Percentiles rank a stretch among this genome's conserved stretches.
phyloP scores from a whole-genome alignment of 1,139 yeast genomes.

The Lodderomyces metapsilosis region DNA sequence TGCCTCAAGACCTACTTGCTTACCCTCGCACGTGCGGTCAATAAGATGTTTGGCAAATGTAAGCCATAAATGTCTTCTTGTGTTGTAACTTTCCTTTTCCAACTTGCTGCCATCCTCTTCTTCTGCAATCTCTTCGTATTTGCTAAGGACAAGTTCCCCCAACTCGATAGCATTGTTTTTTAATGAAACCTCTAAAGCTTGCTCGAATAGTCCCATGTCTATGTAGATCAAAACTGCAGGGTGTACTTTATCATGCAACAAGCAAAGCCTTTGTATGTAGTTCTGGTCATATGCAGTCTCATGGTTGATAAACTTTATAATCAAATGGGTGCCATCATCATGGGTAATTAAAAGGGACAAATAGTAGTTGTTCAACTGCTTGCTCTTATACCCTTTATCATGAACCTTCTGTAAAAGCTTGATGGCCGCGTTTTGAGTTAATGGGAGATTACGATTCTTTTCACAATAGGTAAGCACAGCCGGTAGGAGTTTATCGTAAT shows the following conservation, averaged over 20 bases:
- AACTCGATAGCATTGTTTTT: constrained; percentile 58
- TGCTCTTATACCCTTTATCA: constrained; percentile 46
- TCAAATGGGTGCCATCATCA: constrained; percentile 26
- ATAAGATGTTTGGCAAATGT: constrained; percentile 64
- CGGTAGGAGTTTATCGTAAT: constrained; percentile 67
- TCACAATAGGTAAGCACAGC: constrained; percentile 69
- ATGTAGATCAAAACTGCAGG: constrained; percentile 71
- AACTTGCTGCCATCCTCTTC: constrained; percentile 22
- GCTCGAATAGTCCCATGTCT: constrained; percentile 66
- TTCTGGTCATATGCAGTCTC: constrained; percentile 56
- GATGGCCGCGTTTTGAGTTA: constrained; percentile 59
- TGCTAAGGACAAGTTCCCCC: constrained; percentile 42
- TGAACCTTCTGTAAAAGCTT: constrained; percentile 63
- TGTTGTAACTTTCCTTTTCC: constrained; percentile 36
- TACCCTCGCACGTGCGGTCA: constrained; percentile 30
- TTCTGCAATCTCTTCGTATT: constrained; percentile 29
- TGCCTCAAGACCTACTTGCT: constrained; percentile 20
- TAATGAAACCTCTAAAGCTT: constrained; percentile 76
- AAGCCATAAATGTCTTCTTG: constrained; percentile 74
- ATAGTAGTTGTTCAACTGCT: constrained; percentile 66
- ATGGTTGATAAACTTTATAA: constrained; percentile 29
- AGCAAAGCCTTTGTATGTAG: constrained; percentile 72
- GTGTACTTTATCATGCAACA: constrained; percentile 54
- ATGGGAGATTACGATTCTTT: constrained; percentile 28
- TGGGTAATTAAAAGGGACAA: constrained; percentile 68